These are phyloP conservation scores for Papiliotrema flavescens DNA, from an alignment of 1,284 basidiomycete species.

Conservation along the genomic window DNA sequence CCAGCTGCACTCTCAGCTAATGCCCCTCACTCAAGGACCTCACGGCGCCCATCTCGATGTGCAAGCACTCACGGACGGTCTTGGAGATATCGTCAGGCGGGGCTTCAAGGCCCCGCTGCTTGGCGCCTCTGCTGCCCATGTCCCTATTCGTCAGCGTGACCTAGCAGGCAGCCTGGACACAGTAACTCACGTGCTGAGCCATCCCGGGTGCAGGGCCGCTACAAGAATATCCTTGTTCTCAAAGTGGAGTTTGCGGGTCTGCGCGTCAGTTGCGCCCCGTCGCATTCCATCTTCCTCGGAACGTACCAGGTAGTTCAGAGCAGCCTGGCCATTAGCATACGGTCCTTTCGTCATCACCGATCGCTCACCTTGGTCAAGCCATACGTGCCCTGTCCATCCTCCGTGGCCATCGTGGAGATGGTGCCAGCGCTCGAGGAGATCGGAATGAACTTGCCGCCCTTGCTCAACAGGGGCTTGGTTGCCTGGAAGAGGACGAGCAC, in stretches of 20 bases:
- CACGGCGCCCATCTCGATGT: too few relatives aligned
- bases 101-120: conserved; percentile 4
- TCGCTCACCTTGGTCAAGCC: conserved; percentile 15
- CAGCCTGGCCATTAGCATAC: conserved; percentile 3
- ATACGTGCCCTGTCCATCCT: conserved; percentile 11
- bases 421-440: conserved; percentile 16
- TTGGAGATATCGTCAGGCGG: conserved; percentile 11
- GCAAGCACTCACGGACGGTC: conserved; percentile 16
- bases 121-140: neutral
- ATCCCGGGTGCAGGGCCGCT: conserved; percentile 14
- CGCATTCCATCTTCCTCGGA: too few relatives aligned
- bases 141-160: conserved; percentile 8
- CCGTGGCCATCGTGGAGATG: conserved; percentile 5
- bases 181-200: conserved; percentile 16
- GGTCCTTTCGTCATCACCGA: neutral
- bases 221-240: conserved; percentile 15
- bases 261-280: neutral
- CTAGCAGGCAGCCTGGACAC: conserved; percentile 5
- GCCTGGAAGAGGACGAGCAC: conserved; percentile 23
- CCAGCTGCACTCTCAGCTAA: neutral
- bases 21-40: too few relatives aligned
- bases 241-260: conserved; percentile 12
- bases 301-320: conserved; percentile 12
- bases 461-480: conserved; percentile 5
- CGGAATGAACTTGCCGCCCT: conserved; percentile 15